Percentiles rank a stretch among this genome's conserved stretches.
phyloP scores from a whole-genome alignment of 805 yeast genomes.

The Saturnispora zaruensis region DNA sequence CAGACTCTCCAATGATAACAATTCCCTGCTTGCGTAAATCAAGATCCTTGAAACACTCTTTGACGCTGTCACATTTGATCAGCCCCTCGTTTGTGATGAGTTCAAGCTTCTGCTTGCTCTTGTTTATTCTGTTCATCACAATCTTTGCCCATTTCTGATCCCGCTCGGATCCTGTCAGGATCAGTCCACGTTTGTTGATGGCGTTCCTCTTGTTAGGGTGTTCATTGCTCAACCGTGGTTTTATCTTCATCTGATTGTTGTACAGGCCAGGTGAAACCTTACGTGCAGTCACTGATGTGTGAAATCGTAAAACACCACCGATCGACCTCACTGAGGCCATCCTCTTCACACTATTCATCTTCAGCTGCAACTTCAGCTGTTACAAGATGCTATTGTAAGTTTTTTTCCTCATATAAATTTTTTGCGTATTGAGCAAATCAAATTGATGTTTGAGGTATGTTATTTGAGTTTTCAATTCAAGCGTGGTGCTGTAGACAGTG shows the following conservation, averaged over 20 bases:
- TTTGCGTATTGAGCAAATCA: background rate
- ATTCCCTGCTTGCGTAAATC: conserved; percentile 23
- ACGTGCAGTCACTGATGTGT: background rate
- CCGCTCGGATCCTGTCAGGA: conserved; percentile 21
- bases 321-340: background rate
- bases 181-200: background rate
- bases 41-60: conserved; percentile 13
- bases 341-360: background rate
- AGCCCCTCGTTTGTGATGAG: conserved; percentile 16
- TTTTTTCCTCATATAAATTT: background rate
- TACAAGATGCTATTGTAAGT: background rate
- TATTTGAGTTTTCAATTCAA: too few species aligned
- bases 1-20: conserved; percentile 16
- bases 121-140: conserved; percentile 14
- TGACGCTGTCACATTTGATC: conserved; percentile 12
- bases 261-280: background rate
- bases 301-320: conserved; percentile 30
- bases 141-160: conserved; percentile 24
- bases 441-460: background rate
- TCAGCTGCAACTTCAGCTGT: background rate
- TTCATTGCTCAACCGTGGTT: background rate
- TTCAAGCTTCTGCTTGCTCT: conserved; percentile 16
- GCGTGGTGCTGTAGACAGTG: too few species aligned
- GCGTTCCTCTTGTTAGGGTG: background rate
- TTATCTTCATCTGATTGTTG: background rate